These are phyloP conservation scores for Apiotrichum akiyoshidainum DNA, from an alignment of 1,284 basidiomycete species.

Conservation along the genomic window DNA sequence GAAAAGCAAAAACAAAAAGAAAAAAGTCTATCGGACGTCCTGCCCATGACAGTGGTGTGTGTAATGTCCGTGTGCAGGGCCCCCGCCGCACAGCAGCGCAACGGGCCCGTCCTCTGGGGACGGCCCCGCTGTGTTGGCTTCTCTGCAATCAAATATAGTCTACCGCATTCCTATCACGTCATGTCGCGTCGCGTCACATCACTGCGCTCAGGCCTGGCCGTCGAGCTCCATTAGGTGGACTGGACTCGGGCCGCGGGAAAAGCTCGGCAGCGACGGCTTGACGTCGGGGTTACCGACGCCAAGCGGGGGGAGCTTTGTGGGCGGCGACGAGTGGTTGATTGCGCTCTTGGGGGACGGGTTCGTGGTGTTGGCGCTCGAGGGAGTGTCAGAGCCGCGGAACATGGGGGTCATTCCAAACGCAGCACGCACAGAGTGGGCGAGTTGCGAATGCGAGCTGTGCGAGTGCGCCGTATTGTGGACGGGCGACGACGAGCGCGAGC, in stretches of 20 bases:
- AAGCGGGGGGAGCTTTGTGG: constrained; percentile 37
- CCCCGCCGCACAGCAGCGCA: neutral
- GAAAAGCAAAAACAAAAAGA: too few relatives aligned
- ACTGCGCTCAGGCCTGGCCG: constrained; percentile 17
- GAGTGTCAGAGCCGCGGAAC: constrained; percentile 44
- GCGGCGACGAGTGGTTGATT: constrained; percentile 26
- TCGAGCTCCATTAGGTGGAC: constrained; percentile 27
- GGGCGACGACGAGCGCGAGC: constrained; percentile 44
- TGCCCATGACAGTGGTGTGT: neutral
- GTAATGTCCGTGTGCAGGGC: neutral
- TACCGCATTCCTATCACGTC: neutral
- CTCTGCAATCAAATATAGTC: neutral
- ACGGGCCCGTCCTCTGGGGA: neutral
- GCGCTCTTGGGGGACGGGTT: constrained; percentile 30
- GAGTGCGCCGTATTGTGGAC: constrained; percentile 22
- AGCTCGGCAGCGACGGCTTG: constrained; percentile 20
- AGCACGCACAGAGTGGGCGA: constrained; percentile 62
- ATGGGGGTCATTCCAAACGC: constrained; percentile 90
- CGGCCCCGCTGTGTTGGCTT: neutral
- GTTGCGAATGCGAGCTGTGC: constrained; percentile 21
- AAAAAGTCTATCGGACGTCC: constrained; percentile 5
- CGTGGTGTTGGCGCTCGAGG: constrained; percentile 11
- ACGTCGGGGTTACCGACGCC: constrained; percentile 21
- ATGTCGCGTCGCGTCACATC: neutral
- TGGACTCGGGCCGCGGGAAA: constrained; percentile 20